Percentiles rank a stretch among this genome's conserved stretches.
These are phyloP conservation scores for Vaccinium macrocarpon DNA, from an alignment of 148 eudicot genomes.

Conservation along the genomic window DNA sequence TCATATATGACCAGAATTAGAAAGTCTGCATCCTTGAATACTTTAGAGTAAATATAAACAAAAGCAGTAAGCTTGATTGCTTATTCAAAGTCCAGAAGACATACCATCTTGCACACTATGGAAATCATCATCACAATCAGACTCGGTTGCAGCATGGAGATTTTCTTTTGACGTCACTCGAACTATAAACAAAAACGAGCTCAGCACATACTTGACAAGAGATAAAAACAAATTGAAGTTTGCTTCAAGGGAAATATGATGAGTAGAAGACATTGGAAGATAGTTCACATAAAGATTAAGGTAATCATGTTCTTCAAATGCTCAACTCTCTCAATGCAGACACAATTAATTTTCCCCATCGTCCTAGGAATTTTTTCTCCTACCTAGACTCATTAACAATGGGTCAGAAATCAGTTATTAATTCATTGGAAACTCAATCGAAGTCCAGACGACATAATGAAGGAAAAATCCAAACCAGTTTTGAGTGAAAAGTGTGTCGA, in stretches of 20 bases:
- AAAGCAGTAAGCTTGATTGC: background rate
- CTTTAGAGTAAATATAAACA: background rate
- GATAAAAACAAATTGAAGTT: background rate
- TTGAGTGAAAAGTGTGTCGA: too few relatives aligned
- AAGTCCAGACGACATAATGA: too few relatives aligned
- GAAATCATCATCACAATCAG: slow-evolving; percentile 79
- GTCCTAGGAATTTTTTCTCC: background rate
- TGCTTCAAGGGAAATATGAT: background rate
- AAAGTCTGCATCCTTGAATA: background rate
- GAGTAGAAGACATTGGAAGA: background rate
- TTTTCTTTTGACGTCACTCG: slow-evolving; percentile 32
- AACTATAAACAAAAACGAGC: background rate
- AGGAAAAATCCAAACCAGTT: too few relatives aligned
- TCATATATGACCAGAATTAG: slow-evolving; percentile 13
- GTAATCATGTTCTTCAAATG: background rate
- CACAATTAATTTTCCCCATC: background rate
- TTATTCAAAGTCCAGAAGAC: background rate
- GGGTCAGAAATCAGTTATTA: background rate
- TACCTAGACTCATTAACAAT: background rate
- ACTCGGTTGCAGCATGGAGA: slow-evolving; percentile 47
- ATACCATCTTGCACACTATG: slow-evolving; percentile 78
- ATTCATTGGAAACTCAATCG: too few relatives aligned
- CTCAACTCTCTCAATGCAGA: background rate
- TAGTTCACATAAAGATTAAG: background rate
- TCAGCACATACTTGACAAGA: background rate